A percentile compares a stretch with the other conserved stretches of the same genome.
Conservation (phyloP, 345 rosid genomes). For the Gossypium rotundifolium region DNA sequence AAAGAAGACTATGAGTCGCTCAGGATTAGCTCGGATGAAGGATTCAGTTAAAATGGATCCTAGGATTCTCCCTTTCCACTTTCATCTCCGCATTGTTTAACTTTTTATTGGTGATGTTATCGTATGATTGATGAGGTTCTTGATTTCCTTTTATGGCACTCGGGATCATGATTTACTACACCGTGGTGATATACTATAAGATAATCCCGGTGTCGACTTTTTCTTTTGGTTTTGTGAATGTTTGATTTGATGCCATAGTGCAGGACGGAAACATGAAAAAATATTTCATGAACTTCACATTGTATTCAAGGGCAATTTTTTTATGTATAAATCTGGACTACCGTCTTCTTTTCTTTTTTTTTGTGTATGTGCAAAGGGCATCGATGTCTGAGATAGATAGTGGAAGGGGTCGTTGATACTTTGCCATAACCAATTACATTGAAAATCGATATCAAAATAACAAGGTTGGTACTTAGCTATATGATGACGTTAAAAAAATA, state of each 20-base stretch:
- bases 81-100: not conserved
- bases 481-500: not conserved
- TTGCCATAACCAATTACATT: too few species aligned
- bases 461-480: not conserved
- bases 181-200: not conserved
- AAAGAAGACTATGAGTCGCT: constrained; percentile 2
- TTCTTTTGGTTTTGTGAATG: not conserved
- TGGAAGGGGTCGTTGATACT: not conserved
- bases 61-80: not conserved
- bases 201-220: not conserved
- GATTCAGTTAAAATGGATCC: not conserved
- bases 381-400: not conserved
- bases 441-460: too few species aligned
- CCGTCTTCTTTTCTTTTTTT: not conserved
- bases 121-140: constrained; percentile 10
- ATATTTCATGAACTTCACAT: not conserved
- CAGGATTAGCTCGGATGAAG: not conserved
- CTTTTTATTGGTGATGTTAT: not conserved
- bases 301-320: not conserved
- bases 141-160: constrained; percentile 1
- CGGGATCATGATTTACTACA: not conserved
- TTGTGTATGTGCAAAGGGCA: not conserved
- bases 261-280: not conserved
- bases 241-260: not conserved
- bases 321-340: not conserved